phyloP scores from a whole-genome alignment of 1,284 basidiomycete species.

The Garcileccinum viscosum region DNA sequence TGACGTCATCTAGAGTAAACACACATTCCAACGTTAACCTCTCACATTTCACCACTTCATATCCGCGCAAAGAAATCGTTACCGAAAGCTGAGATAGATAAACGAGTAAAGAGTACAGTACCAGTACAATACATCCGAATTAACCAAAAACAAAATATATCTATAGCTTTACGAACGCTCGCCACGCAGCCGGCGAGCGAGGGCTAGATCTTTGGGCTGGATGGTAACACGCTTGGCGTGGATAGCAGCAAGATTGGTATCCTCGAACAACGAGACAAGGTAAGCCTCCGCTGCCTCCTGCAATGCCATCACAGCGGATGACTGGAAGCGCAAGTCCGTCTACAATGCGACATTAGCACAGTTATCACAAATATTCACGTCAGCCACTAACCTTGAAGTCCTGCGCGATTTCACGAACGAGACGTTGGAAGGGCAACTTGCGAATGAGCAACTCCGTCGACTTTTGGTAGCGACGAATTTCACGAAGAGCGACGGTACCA shows the following conservation, averaged over 20 bases:
- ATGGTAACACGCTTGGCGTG: conserved; percentile 77
- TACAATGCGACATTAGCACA: conserved; percentile 39
- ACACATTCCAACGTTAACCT: no score
- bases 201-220: conserved; percentile 74
- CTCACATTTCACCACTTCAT: background rate
- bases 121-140: conserved; percentile 2
- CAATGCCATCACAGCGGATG: conserved; percentile 75
- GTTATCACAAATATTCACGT: background rate
- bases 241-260: conserved; percentile 75
- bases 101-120: background rate
- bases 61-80: background rate
- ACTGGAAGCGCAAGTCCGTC: conserved; percentile 82
- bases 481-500: conserved; percentile 96
- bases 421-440: conserved; percentile 90
- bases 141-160: background rate
- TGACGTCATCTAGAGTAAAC: conserved; percentile 4
- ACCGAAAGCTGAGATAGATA: background rate
- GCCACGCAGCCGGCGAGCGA: conserved; percentile 39
- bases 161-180: conserved; percentile 39
- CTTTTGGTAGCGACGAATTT: conserved; percentile 97
- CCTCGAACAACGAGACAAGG: conserved; percentile 80
- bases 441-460: conserved; percentile 92
- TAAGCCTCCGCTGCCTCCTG: conserved; percentile 82
- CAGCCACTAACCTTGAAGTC: conserved; percentile 65
- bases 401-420: conserved; percentile 65